Percentiles rank a stretch among this genome's conserved stretches.
Conservation (phyloP, 2,329 filamentous ascomycete genomes). For the Botrytis squamosa region DNA sequence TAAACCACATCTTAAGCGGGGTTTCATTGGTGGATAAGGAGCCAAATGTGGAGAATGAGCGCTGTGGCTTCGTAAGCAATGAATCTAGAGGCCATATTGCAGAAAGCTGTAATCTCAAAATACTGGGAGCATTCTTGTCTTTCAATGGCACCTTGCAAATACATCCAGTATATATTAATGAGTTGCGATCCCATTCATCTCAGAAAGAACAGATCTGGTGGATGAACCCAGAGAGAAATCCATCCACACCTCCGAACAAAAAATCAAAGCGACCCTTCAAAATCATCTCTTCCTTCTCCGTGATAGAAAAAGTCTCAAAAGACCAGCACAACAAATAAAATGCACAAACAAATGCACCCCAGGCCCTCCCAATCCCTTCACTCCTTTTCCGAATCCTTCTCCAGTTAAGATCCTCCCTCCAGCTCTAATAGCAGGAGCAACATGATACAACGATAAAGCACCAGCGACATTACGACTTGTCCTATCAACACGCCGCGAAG, state of each 20-base stretch:
- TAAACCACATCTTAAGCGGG: not conserved
- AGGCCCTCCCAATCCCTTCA: conserved; percentile 28
- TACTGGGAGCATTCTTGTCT: not conserved
- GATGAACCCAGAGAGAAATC: not conserved
- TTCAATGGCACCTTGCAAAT: not conserved
- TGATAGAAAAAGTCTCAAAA: conserved; percentile 18
- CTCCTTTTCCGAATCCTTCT: not conserved
- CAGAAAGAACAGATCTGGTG: not conserved
- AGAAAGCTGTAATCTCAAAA: not conserved
- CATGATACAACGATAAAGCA: conserved; percentile 41
- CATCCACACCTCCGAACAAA: no score
- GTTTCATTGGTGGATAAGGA: not conserved
- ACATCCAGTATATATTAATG: not conserved
- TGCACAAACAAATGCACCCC: conserved; percentile 34
- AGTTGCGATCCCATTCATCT: not conserved
- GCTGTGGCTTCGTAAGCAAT: not conserved
- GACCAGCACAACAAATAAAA: conserved; percentile 22
- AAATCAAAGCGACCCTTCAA: not conserved
- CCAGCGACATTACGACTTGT: conserved; percentile 38
- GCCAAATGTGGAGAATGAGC: not conserved
- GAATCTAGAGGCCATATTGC: not conserved
- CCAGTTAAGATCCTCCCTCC: conserved; percentile 25
- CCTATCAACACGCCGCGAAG: conserved; percentile 33
- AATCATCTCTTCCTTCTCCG: conserved; percentile 2
- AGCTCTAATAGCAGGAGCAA: conserved; percentile 39